Conservation (phyloP, 2,329 filamentous ascomycete genomes). For the Colletotrichum sp. region DNA sequence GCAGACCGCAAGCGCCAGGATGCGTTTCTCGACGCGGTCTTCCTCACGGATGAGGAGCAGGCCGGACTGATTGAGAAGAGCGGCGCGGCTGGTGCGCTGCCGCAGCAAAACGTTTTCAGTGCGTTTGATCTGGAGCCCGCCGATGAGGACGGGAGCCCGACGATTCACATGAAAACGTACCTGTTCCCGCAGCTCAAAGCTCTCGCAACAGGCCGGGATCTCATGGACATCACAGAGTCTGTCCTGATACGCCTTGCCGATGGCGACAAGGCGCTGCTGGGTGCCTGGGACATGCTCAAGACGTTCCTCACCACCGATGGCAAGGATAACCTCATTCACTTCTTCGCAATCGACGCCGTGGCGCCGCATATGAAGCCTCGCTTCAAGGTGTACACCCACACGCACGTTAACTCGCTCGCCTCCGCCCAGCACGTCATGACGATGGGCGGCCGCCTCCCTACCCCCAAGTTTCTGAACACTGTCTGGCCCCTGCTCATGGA, state of each 20-base stretch:
- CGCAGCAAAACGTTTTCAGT: not conserved
- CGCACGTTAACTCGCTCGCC: not conserved
- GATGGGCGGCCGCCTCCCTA: not conserved
- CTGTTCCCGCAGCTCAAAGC: slow-evolving; percentile 4
- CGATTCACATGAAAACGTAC: not conserved
- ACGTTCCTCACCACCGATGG: not conserved
- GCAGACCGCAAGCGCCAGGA: not conserved
- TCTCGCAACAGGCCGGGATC: not conserved
- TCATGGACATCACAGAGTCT: not conserved
- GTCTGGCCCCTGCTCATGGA: not conserved
- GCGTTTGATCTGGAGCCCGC: not conserved
- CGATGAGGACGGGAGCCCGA: not conserved
- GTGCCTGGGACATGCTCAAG: not conserved
- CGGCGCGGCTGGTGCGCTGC: not conserved
- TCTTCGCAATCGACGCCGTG: not conserved
- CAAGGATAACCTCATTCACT: not conserved
- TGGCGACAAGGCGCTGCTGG: not conserved
- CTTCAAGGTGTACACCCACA: not conserved
- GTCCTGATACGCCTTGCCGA: not conserved
- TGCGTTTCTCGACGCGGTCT: not conserved
- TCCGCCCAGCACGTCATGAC: not conserved
- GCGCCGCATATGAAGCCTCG: not conserved
- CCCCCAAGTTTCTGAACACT: not conserved
- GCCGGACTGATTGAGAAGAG: not conserved
- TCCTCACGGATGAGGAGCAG: not conserved